Conservation (phyloP, 352 stramenopile genomes). For the Phytophthora kernoviae region DNA sequence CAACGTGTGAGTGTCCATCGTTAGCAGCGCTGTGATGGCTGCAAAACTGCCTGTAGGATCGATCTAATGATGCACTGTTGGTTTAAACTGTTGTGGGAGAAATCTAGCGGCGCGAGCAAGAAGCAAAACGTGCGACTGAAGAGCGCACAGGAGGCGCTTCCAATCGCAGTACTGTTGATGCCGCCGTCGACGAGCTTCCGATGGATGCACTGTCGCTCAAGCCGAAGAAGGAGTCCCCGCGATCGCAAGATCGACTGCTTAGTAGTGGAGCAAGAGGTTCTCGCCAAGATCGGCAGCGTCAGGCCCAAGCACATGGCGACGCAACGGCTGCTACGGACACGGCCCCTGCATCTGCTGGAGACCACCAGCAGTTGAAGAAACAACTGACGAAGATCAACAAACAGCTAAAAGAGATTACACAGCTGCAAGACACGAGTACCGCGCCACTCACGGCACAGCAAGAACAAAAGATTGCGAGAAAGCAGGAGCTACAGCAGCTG, state of each 20-base stretch:
- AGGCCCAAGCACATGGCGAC: background rate
- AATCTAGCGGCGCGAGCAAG: slow-evolving; percentile 25
- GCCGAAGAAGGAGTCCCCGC: slow-evolving; percentile 14
- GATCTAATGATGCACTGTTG: slow-evolving; percentile 1
- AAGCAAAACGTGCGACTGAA: slow-evolving; percentile 16
- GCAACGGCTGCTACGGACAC: background rate
- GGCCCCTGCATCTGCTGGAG: slow-evolving; percentile 1
- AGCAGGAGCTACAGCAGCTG: slow-evolving; percentile 43
- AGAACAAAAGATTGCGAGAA: slow-evolving; percentile 27
- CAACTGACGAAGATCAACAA: slow-evolving; percentile 65
- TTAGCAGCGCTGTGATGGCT: background rate
- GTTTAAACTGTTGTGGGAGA: slow-evolving; percentile 13
- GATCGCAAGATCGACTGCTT: slow-evolving; percentile 1
- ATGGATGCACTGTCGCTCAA: slow-evolving; percentile 47
- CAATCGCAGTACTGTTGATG: background rate
- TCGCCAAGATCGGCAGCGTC: slow-evolving; percentile 3
- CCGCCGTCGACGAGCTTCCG: slow-evolving; percentile 19
- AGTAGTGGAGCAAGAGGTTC: background rate
- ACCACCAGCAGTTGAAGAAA: slow-evolving; percentile 41
- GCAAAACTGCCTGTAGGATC: background rate
- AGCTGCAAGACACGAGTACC: slow-evolving; percentile 18
- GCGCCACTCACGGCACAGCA: slow-evolving; percentile 34
- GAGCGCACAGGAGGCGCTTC: slow-evolving; percentile 5
- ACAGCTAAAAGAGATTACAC: slow-evolving; percentile 41
- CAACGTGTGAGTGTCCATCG: slow-evolving; percentile 66